Evolutionary conservation across 2,329 filamentous ascomycete species (phyloP).

Genomic region (Amphichorda felina): DNA sequence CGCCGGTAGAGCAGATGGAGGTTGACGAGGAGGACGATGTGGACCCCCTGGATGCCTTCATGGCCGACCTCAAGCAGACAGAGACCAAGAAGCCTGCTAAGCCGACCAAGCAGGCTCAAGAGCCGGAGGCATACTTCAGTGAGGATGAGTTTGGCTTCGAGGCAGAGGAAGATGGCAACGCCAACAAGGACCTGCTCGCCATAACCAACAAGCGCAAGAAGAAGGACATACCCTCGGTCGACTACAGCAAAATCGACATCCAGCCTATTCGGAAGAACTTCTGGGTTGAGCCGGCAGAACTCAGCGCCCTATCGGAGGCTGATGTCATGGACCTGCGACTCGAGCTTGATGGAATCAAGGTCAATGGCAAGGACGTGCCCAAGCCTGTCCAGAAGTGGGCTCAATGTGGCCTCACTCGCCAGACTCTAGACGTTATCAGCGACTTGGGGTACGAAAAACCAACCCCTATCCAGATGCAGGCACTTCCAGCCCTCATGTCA

Average conservation of each 20-base stretch:
- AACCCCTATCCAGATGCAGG: constrained; percentile 91
- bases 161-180: constrained; percentile 32
- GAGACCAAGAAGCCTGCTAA: constrained; percentile 29
- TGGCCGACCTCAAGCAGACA: constrained; percentile 56
- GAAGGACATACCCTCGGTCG: constrained; percentile 81
- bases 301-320: constrained; percentile 71
- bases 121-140: constrained; percentile 78
- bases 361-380: constrained; percentile 76
- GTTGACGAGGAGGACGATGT: constrained; percentile 56
- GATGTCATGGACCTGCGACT: constrained; percentile 72
- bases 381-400: constrained; percentile 96
- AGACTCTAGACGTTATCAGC: constrained; percentile 76
- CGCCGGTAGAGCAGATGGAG: constrained; percentile 37
- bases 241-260: constrained; percentile 80
- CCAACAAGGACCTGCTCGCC: constrained; percentile 34
- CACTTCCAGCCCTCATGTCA: constrained; percentile 89
- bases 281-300: constrained; percentile 80
- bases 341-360: constrained; percentile 91
- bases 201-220: constrained; percentile 66
- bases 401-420: constrained; percentile 80
- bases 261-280: constrained; percentile 87
- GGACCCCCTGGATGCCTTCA: constrained; percentile 94
- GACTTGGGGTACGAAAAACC: constrained; percentile 76
- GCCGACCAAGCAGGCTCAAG: constrained; percentile 39
- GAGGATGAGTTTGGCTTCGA: constrained; percentile 61